A percentile compares a stretch with the other conserved stretches of the same genome.
Conservation (phyloP, 345 rosid genomes). For the Salix caprea region DNA sequence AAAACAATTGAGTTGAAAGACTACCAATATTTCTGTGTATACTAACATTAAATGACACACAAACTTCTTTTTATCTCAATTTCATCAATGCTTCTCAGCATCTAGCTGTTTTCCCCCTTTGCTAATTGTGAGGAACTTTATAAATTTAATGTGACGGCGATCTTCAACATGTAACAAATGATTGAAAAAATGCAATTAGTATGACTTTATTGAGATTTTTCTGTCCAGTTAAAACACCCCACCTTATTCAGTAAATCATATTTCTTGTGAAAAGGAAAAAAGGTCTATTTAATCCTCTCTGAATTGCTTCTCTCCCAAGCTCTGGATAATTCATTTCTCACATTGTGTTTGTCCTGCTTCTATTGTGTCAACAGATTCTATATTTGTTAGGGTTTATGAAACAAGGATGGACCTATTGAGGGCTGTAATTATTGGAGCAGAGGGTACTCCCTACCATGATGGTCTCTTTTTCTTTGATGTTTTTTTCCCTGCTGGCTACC, state of each 20-base stretch:
- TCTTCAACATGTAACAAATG: too few species aligned
- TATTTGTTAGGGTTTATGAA: slow-evolving; percentile 84
- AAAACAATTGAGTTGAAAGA: neutral
- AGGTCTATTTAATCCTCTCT: too few species aligned
- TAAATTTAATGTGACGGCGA: neutral
- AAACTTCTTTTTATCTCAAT: neutral
- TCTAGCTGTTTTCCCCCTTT: neutral
- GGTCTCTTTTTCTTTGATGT: slow-evolving; percentile 92
- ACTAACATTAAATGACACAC: neutral
- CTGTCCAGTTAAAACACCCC: too few species aligned
- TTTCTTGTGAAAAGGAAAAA: too few species aligned
- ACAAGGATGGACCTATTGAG: slow-evolving; percentile 91
- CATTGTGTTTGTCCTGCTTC: neutral
- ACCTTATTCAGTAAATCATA: too few species aligned
- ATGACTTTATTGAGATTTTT: too few species aligned
- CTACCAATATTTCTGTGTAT: neutral
- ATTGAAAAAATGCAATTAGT: too few species aligned
- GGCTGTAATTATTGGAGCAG: slow-evolving; percentile 89
- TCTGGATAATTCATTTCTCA: neutral
- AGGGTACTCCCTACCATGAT: slow-evolving; percentile 92
- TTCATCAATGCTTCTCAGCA: neutral
- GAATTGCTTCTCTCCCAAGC: neutral
- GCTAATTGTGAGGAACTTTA: neutral
- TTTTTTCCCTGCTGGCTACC: slow-evolving; percentile 71
- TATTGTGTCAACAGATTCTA: slow-evolving; percentile 50